phyloP scores from a whole-genome alignment of 306 rosid genomes.

The Casuarina equisetifolia region DNA sequence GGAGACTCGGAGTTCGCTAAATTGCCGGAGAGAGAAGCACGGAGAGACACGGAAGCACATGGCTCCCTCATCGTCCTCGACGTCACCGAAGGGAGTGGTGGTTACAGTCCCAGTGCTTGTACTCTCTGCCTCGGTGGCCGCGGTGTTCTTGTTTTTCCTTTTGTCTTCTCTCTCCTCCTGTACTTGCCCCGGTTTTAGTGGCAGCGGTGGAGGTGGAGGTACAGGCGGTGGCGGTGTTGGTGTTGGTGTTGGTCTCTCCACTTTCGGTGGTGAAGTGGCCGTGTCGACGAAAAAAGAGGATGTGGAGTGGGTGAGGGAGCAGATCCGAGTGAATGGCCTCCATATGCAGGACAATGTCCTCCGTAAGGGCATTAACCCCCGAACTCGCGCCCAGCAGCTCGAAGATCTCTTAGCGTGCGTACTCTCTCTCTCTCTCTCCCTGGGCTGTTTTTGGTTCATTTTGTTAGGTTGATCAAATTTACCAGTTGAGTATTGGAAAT shows the following conservation, averaged over 20 bases:
- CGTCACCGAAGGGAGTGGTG: slow-evolving; percentile 70
- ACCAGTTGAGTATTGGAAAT: not conserved
- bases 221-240: slow-evolving; percentile 2
- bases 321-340: slow-evolving; percentile 73
- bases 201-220: slow-evolving; percentile 3
- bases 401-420: slow-evolving; percentile 74
- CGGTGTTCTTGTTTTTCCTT: slow-evolving; percentile 64
- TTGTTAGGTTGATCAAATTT: not conserved
- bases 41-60: slow-evolving; percentile 8
- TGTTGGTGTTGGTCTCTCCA: not conserved
- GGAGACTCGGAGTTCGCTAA: not conserved
- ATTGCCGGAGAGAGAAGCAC: not conserved
- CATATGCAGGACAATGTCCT: slow-evolving; percentile 87
- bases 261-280: slow-evolving; percentile 4
- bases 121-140: slow-evolving; percentile 54
- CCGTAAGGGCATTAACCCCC: slow-evolving; percentile 91
- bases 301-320: slow-evolving; percentile 80
- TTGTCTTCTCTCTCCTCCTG: slow-evolving; percentile 78
- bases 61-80: slow-evolving; percentile 55
- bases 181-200: slow-evolving; percentile 44
- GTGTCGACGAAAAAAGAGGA: slow-evolving; percentile 55
- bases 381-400: slow-evolving; percentile 80
- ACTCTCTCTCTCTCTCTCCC: slow-evolving; percentile 3
- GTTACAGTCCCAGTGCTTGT: slow-evolving; percentile 65
- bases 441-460: not conserved